Base-by-base conservation (phyloP, 1,284 basidiomycete genomes). In the Cutaneotrichosporon mucoides region DNA sequence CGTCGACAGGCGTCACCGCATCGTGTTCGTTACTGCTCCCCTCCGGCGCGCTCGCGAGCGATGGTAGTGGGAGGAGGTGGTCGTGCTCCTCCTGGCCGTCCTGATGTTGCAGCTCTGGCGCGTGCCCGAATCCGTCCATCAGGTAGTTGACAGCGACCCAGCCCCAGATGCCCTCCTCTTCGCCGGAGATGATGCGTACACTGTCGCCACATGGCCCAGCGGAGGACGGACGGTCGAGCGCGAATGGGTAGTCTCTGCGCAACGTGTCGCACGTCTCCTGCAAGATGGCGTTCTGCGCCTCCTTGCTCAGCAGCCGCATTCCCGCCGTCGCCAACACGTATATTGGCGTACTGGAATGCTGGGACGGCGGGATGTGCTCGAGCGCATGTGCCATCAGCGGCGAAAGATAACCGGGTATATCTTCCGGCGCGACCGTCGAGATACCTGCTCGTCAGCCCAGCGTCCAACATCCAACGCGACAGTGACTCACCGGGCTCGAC, bases 121-220 rank as follows among this genome's bases (percentile, higher is more conserved):
- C 75, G 50, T 84, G 81, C 12, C 85, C 85, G 73, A 99, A 99
- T 2, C 94, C 95, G 72, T 99, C 91, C 92, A 98, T 96, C 47
- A 99, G 86, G 76, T 99, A 99, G 77, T 99, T 99, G 73, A 98
- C 92, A 0, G 94, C 92, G 57, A 99, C 92, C 96, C 96, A 99
- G 2, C 96, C 96, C 76, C 95, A 96, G 50, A 98, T 80, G 0
- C 96, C 96, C 73, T 99, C 96, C 76, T 99, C 95, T 77, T 99
- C 94, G 53, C 96, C 96, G 1, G 91, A 90, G 70, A 99, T 99
- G 68, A 99, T 92, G 59, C 90, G 86, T 3, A 99, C 87, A 67
- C 89, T 93, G 55, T 90, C 85, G 12, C 89, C 88, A 76, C 95
- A 98, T 3, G 88, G 89, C 4, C 89, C 89, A 40, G 80, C 80